Base-by-base conservation (phyloP, 2,329 filamentous ascomycete genomes). In the Incumbomyces lentus region DNA sequence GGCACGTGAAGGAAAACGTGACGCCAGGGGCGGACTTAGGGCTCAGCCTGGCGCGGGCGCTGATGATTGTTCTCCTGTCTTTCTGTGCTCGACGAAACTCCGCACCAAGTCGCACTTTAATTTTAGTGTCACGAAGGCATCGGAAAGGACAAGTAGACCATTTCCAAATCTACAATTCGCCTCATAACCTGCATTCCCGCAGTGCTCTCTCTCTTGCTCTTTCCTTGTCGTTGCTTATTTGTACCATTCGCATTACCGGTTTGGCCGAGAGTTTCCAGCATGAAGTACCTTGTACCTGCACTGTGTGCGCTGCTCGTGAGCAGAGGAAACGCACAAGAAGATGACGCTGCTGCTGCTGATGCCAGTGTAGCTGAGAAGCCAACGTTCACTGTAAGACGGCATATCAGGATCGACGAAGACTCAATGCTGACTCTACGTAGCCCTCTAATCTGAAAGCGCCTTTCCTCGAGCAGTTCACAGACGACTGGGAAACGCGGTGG, bases 401-500 rank as follows among this genome's bases (percentile, higher is more conserved):
- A 43, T 19, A 47, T 8, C 22, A 4, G 5, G 4, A 8, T 26
- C 8, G 22, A 26, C 22, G 8, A 26, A 26, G 22, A 8, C 22
- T 26, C 22, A 8, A 26, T 26, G 22, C 8, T 26, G 22, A 26
- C 22, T 26, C 22, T 30, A 13, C 46, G 37, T 62, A 98, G 90
- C 89, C 92, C 50, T 86, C 88, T 56, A 77, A 73, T 53, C 67
- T 96, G 62, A 92, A 95, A 73, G 92, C 83, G 58, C 86, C 88
- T 51, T 98, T 98, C 79, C 73, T 96, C 55, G 92, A 98, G 75
- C 92, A 98, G 70, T 98, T 98, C 75, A 94, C 86, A 70, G 85
- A 93, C 59, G 89, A 86, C 70, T 96, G 90, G 90, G 84, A 95
- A 58, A 72, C 77, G 56, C 78, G 89, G 71, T 98, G 92, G 92